phyloP scores from a whole-genome alignment of 2,329 filamentous ascomycete genomes.

The Orbilia blumenaviensis region DNA sequence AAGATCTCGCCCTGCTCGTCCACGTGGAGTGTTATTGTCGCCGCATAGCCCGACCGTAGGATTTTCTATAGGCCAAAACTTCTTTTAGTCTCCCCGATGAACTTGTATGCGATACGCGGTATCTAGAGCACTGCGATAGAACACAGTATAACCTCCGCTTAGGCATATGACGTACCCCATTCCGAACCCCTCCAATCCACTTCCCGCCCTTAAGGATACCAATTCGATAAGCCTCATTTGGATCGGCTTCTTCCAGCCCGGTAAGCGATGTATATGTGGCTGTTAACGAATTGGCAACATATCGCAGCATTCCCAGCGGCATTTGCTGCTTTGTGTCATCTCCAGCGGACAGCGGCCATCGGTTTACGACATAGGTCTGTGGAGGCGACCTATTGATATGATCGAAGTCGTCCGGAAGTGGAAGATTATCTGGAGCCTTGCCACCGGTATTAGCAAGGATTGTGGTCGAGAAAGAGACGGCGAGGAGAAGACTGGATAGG shows the following conservation, averaged over 20 bases:
- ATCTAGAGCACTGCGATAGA: neutral
- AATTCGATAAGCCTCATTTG: slow-evolving; percentile 22
- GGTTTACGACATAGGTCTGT: slow-evolving; percentile 30
- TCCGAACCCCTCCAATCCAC: slow-evolving; percentile 40
- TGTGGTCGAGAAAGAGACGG: slow-evolving; percentile 27
- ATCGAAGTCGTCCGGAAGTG: slow-evolving; percentile 45
- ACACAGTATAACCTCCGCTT: neutral
- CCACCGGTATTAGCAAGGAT: slow-evolving; percentile 4
- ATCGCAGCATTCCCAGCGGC: slow-evolving; percentile 47
- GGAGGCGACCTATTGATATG: slow-evolving; percentile 43
- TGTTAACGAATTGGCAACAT: slow-evolving; percentile 14
- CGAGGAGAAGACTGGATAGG: slow-evolving; percentile 19
- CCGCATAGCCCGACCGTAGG: slow-evolving; percentile 18
- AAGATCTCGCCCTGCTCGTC: slow-evolving; percentile 46
- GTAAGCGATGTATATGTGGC: slow-evolving; percentile 31
- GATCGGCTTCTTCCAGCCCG: neutral
- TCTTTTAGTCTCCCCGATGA: neutral
- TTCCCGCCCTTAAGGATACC: slow-evolving; percentile 36
- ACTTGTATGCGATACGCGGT: too few species aligned
- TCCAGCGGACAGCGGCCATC: slow-evolving; percentile 43
- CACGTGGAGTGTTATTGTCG: slow-evolving; percentile 43
- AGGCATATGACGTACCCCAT: slow-evolving; percentile 24
- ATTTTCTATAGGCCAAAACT: slow-evolving; percentile 11
- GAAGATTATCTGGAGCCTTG: slow-evolving; percentile 19
- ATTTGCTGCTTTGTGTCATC: slow-evolving; percentile 9